These are phyloP conservation scores for Xylaria sp. DNA, from an alignment of 2,329 filamentous ascomycete species.

Conservation along the genomic window DNA sequence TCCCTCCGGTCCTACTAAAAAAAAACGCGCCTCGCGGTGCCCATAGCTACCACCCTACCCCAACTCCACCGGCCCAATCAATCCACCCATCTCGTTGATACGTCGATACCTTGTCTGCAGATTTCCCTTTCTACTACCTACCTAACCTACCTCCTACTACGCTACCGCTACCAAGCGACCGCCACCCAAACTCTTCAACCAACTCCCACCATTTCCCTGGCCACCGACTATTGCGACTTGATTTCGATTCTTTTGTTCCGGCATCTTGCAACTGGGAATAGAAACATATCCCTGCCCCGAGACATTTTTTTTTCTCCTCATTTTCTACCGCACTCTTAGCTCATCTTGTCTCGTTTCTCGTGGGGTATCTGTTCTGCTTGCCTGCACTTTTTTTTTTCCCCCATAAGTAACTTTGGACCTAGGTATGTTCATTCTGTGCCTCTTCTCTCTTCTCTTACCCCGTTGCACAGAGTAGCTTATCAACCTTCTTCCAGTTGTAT, in stretches of 20 bases:
- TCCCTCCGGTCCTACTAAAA: slow-evolving; percentile 12
- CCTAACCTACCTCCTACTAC: no score
- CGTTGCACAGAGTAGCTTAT: slow-evolving; percentile 17
- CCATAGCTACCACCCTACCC: slow-evolving; percentile 11
- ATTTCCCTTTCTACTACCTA: slow-evolving; percentile 6
- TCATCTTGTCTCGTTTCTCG: slow-evolving; percentile 30
- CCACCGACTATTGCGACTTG: slow-evolving; percentile 8
- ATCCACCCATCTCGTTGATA: slow-evolving; percentile 15
- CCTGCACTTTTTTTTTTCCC: slow-evolving; percentile 27
- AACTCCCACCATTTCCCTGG: slow-evolving; percentile 13
- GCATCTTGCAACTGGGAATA: slow-evolving; percentile 25
- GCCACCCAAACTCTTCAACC: slow-evolving; percentile 17
- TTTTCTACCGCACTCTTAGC: slow-evolving; percentile 33
- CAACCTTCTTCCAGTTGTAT: slow-evolving; percentile 19
- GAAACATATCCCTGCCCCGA: slow-evolving; percentile 28
- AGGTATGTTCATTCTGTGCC: slow-evolving; percentile 30
- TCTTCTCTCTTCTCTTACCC: background rate
- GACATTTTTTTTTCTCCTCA: slow-evolving; percentile 24
- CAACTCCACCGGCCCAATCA: slow-evolving; percentile 29
- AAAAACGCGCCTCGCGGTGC: slow-evolving; percentile 26
- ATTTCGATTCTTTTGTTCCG: slow-evolving; percentile 24
- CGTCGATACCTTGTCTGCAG: slow-evolving; percentile 2
- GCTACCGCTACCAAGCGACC: background rate
- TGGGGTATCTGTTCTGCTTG: slow-evolving; percentile 36
- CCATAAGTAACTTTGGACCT: slow-evolving; percentile 25